phyloP scores from a whole-genome alignment of 2,329 filamentous ascomycete species.

The Alternaria ethzedia region DNA sequence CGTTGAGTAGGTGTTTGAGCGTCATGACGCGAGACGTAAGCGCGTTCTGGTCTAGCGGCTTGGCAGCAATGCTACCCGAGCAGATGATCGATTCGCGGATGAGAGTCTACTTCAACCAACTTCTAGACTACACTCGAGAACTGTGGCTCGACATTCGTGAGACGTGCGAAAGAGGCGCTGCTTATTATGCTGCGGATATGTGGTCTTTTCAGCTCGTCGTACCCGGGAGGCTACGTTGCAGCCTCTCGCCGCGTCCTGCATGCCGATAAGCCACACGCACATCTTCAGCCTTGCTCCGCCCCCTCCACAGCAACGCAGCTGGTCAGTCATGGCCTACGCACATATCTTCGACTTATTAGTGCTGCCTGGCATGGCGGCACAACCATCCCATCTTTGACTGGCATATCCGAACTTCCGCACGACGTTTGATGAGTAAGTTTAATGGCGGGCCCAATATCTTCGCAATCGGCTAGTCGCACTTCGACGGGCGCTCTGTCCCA shows the following conservation, averaged over 20 bases:
- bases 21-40: background rate
- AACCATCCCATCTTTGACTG: no score
- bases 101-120: no score
- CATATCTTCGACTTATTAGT: no score
- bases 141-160: no score
- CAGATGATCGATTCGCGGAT: no score
- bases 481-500: background rate
- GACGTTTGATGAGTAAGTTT: no score
- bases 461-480: background rate
- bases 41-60: background rate
- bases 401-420: no score
- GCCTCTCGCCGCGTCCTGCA: background rate
- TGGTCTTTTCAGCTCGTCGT: background rate
- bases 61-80: background rate
- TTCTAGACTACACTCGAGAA: no score
- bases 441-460: background rate
- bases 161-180: background rate
- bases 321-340: no score
- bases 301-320: constrained; percentile 35
- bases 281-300: constrained; percentile 20
- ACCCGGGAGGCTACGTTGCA: background rate
- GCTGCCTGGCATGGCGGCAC: no score
- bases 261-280: background rate
- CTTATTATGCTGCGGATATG: background rate
- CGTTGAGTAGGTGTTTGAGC: background rate